Conservation (phyloP, 2,329 filamentous ascomycete species). For the Huntiella omanensis region DNA sequence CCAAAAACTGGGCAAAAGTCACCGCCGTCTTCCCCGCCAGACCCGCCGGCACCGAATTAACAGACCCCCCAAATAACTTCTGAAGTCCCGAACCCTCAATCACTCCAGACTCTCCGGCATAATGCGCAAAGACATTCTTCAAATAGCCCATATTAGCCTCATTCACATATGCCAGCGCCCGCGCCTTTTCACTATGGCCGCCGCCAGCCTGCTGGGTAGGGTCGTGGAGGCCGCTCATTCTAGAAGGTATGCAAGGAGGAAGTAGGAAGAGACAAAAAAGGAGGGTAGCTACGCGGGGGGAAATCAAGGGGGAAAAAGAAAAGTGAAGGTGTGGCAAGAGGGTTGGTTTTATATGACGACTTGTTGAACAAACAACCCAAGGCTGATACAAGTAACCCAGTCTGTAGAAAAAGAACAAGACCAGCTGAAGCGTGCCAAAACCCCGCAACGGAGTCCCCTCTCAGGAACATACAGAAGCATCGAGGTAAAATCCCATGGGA, state of each 20-base stretch:
- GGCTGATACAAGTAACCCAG: too few species aligned
- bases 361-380: too few species aligned
- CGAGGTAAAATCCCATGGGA: too few species aligned
- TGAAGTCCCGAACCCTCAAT: slow-evolving; percentile 22
- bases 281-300: not conserved
- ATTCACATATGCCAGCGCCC: slow-evolving; percentile 24
- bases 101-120: slow-evolving; percentile 22
- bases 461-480: too few species aligned
- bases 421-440: too few species aligned
- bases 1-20: slow-evolving; percentile 30
- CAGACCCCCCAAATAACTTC: too few species aligned
- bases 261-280: not conserved
- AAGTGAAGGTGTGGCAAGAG: too few species aligned
- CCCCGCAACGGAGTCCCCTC: too few species aligned
- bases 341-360: too few species aligned
- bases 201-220: slow-evolving; percentile 27
- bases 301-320: too few species aligned
- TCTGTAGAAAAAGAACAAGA: too few species aligned
- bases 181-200: slow-evolving; percentile 24
- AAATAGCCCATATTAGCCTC: slow-evolving; percentile 24
- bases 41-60: slow-evolving; percentile 13
- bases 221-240: slow-evolving; percentile 11
- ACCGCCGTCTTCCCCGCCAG: slow-evolving; percentile 16
- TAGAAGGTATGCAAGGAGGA: not conserved
- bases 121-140: slow-evolving; percentile 26